Evolutionary conservation across 345 rosid genomes (phyloP).

Genomic region (Syzygium oleosum): DNA sequence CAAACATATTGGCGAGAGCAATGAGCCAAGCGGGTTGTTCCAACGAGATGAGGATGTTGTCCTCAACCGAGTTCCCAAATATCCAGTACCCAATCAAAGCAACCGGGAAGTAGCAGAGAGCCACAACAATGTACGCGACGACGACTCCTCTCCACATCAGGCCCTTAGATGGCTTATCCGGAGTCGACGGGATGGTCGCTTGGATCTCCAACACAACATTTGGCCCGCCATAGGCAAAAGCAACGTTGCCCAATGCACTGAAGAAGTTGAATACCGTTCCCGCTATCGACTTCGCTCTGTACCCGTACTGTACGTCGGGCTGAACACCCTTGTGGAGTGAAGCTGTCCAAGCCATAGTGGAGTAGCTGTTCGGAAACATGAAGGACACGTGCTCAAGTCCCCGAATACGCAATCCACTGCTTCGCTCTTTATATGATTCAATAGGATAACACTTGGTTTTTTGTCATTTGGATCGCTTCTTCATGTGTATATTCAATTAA

Average conservation of each 20-base stretch:
- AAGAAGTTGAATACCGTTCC: constrained; percentile 55
- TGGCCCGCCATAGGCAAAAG: constrained; percentile 71
- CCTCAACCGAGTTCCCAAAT: constrained; percentile 40
- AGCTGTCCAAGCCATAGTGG: constrained; percentile 67
- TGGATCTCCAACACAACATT: constrained; percentile 64
- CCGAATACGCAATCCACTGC: fast-evolving
- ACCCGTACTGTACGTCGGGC: constrained; percentile 34
- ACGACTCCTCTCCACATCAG: constrained; percentile 70
- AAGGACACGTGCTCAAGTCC: not conserved
- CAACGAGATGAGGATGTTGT: constrained; percentile 48
- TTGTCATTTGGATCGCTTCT: not conserved
- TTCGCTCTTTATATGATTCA: not conserved
- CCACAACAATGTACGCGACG: constrained; percentile 54
- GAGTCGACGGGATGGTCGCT: constrained; percentile 68
- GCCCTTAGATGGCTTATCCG: constrained; percentile 58
- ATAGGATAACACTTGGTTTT: too few species aligned
- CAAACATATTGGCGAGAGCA: constrained; percentile 56
- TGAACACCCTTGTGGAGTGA: constrained; percentile 43
- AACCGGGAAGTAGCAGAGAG: constrained; percentile 68
- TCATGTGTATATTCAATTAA: not conserved
- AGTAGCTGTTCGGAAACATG: constrained; percentile 32
- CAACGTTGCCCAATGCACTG: constrained; percentile 48
- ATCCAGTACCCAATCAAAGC: constrained; percentile 55
- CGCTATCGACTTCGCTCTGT: constrained; percentile 12
- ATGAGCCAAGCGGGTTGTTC: constrained; percentile 57